phyloP scores from a whole-genome alignment of 768 basidiomycete genomes.

The Lactarius psammicola region DNA sequence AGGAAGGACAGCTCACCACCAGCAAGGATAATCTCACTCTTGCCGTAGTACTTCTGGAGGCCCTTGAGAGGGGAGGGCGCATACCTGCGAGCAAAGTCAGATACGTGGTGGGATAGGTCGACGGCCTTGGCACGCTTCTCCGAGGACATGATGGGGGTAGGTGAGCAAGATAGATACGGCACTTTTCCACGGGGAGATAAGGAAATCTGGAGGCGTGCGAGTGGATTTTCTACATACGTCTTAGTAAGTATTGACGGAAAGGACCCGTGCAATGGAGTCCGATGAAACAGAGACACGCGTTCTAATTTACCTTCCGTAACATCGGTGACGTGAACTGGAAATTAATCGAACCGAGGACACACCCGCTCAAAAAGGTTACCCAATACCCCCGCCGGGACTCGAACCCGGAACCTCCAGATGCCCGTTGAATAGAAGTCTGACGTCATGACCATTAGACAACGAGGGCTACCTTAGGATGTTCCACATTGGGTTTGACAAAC shows the following conservation, averaged over 20 bases:
- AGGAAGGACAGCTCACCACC: constrained; percentile 50
- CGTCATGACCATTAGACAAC: constrained; percentile 91
- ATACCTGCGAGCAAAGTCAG: constrained; percentile 49
- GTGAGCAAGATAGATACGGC: too few relatives aligned
- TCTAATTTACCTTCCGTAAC: too few relatives aligned
- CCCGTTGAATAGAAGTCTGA: constrained; percentile 67
- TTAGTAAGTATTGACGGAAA: too few relatives aligned
- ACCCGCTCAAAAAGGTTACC: constrained; percentile 18
- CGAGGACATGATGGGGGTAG: constrained; percentile 30
- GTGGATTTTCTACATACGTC: background rate
- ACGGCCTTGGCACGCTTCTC: constrained; percentile 48
- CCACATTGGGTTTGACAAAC: constrained; percentile 2
- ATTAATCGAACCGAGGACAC: too few relatives aligned
- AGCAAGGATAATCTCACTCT: constrained; percentile 60
- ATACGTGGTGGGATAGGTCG: constrained; percentile 73
- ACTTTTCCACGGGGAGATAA: too few relatives aligned
- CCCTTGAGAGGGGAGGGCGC: constrained; percentile 60
- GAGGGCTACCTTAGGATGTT: constrained; percentile 46
- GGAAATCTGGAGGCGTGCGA: background rate
- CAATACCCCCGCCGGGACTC: constrained; percentile 74
- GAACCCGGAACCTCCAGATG: constrained; percentile 87
- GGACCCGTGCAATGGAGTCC: background rate
- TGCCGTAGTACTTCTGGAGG: constrained; percentile 55
- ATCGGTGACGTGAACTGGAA: too few relatives aligned
- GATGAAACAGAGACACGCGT: background rate